Evolutionary conservation across 164 flowering plant genomes (phyloP).

Genomic region (Berberis vulgaris): DNA sequence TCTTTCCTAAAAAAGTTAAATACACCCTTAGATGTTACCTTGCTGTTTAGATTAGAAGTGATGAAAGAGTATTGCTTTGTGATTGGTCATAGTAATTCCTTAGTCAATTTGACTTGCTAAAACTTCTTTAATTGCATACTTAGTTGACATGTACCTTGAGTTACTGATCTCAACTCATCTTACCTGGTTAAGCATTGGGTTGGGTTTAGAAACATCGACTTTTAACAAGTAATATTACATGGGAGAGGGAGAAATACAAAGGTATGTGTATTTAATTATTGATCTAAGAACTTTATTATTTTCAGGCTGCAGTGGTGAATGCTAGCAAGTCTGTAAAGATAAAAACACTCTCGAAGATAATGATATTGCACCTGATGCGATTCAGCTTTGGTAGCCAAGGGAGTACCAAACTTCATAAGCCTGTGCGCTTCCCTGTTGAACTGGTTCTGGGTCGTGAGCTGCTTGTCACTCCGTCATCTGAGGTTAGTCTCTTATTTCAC

Average conservation of each 20-base stretch:
- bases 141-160: too few species aligned
- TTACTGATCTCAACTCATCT: too few species aligned
- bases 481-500: conserved; percentile 33
- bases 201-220: background rate
- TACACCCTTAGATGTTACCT: too few species aligned
- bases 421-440: conserved; percentile 80
- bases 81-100: too few species aligned
- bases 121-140: too few species aligned
- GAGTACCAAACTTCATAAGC: conserved; percentile 80
- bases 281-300: background rate
- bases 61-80: too few species aligned
- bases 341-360: conserved; percentile 67
- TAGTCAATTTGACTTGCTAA: too few species aligned
- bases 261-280: too few species aligned
- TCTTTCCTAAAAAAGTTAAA: too few species aligned
- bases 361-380: conserved; percentile 97
- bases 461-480: conserved; percentile 55
- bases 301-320: conserved; percentile 38
- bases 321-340: conserved; percentile 83
- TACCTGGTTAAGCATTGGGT: background rate
- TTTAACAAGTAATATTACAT: too few species aligned
- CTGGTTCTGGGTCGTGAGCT: conserved; percentile 62
- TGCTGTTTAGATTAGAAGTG: too few species aligned
- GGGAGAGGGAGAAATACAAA: too few species aligned
- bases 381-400: conserved; percentile 86